A percentile compares a stretch with the other conserved stretches of the same genome.
Evolutionary conservation across 192 early-diverging fungal genomes (phyloP).

Genomic region (Chytriomyces hyalinus): DNA sequence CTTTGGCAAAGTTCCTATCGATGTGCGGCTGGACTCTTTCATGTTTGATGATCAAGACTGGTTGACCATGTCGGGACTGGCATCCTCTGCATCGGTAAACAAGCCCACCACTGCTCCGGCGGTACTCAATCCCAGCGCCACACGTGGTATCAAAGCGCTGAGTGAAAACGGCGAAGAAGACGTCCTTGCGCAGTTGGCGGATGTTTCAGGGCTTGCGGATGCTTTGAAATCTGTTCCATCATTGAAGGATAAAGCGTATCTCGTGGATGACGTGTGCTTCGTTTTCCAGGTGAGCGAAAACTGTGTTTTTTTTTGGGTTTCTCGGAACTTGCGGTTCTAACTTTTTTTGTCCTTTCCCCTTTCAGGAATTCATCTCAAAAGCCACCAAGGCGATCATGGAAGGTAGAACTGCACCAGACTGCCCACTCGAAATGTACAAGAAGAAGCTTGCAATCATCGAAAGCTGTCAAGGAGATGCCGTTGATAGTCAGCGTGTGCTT

Average conservation of each 20-base stretch:
- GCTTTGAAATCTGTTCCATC: neutral
- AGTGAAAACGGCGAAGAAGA: neutral
- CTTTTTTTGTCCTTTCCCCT: neutral
- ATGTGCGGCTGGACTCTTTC: neutral
- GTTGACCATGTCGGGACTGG: neutral
- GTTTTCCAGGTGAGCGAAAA: neutral
- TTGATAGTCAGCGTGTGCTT: neutral
- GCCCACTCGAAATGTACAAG: conserved; percentile 1
- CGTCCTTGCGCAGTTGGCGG: neutral
- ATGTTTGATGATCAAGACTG: neutral
- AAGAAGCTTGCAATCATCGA: neutral
- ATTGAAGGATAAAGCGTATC: neutral
- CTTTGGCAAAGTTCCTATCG: no score
- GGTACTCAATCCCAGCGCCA: neutral
- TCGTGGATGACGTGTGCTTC: neutral
- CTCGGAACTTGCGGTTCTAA: neutral
- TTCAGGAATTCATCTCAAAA: neutral
- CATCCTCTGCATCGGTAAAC: neutral
- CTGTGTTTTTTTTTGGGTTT: neutral
- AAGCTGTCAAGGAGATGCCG: neutral
- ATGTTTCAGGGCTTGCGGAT: neutral
- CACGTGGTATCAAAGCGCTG: neutral
- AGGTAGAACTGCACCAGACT: neutral
- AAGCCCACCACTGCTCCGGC: neutral
- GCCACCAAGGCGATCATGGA: neutral